Evolutionary conservation across 352 stramenopile genomes (phyloP).

Genomic region (Pythium sukuiense): DNA sequence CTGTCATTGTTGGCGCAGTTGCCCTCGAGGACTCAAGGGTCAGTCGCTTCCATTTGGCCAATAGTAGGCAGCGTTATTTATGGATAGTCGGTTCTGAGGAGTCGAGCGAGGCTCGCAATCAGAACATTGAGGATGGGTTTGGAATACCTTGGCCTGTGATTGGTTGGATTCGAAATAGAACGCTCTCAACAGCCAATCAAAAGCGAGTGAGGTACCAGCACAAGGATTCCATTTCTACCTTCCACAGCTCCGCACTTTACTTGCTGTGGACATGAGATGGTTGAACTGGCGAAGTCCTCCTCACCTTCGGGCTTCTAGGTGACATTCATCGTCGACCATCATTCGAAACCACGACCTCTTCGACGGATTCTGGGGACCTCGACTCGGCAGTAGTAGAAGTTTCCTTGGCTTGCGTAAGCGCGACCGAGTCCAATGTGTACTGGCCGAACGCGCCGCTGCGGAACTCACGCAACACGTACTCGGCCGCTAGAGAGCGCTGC

Average conservation of each 20-base stretch:
- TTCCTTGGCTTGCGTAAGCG: slow-evolving; percentile 1
- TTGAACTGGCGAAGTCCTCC: not conserved
- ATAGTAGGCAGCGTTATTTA: not conserved
- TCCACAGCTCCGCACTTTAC: not conserved
- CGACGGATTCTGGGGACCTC: not conserved
- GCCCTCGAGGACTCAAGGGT: not conserved
- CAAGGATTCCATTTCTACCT: slow-evolving; percentile 1
- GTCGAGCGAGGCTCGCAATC: not conserved
- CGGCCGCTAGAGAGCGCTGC: slow-evolving; percentile 61
- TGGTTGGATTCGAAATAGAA: slow-evolving; percentile 5
- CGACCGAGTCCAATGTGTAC: slow-evolving; percentile 78
- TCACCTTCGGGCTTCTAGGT: too few relatives aligned
- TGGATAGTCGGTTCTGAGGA: not conserved
- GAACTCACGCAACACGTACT: slow-evolving; percentile 77
- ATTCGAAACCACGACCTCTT: not conserved
- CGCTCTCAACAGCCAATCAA: not conserved
- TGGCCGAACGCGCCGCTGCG: slow-evolving; percentile 74
- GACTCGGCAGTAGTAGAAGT: too few relatives aligned
- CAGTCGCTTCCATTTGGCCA: not conserved
- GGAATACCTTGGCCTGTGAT: not conserved
- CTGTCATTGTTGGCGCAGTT: not conserved
- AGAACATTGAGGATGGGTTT: not conserved
- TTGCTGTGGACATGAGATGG: not conserved
- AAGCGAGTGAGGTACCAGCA: not conserved
- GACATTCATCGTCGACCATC: not conserved